phyloP scores from a whole-genome alignment of 106 monocot genomes.

The Posidonia australis region DNA sequence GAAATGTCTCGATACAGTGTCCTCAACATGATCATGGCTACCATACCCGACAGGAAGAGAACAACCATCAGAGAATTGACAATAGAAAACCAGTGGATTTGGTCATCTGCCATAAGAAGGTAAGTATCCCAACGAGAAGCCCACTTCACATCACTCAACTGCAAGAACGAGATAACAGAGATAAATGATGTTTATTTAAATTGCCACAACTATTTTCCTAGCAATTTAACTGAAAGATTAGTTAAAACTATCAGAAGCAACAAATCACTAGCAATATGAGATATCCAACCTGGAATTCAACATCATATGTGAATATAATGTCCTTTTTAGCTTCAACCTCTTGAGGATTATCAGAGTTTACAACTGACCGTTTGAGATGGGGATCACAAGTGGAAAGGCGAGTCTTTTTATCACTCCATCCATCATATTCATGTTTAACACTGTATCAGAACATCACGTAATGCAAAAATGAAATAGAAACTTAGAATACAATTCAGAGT shows the following conservation, averaged over 20 bases:
- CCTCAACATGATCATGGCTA: too few species aligned
- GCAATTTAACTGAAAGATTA: too few species aligned
- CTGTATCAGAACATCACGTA: too few species aligned
- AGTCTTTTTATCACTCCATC: slow-evolving; percentile 47
- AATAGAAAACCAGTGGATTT: slow-evolving; percentile 68
- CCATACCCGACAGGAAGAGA: too few species aligned
- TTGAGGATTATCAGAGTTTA: slow-evolving; percentile 41
- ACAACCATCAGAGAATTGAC: too few species aligned
- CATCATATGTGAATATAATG: slow-evolving; percentile 56
- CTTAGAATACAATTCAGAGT: too few species aligned
- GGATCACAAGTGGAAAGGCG: slow-evolving; percentile 40
- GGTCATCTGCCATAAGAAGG: slow-evolving; percentile 62
- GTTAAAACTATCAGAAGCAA: not conserved
- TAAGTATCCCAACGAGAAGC: too few species aligned
- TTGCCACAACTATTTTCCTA: too few species aligned
- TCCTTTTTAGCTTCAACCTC: slow-evolving; percentile 33
- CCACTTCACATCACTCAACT: slow-evolving; percentile 60
- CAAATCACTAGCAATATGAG: not conserved
- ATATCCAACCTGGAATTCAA: slow-evolving; percentile 38
- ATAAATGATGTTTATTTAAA: too few species aligned
- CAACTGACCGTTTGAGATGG: slow-evolving; percentile 32
- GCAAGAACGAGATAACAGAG: slow-evolving; percentile 3
- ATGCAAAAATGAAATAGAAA: too few species aligned
- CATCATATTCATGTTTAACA: slow-evolving; percentile 36
- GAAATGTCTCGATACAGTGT: slow-evolving; percentile 56